Evolutionary conservation across 352 stramenopile species (phyloP).

Genomic region (Phytophthora colocasiae): DNA sequence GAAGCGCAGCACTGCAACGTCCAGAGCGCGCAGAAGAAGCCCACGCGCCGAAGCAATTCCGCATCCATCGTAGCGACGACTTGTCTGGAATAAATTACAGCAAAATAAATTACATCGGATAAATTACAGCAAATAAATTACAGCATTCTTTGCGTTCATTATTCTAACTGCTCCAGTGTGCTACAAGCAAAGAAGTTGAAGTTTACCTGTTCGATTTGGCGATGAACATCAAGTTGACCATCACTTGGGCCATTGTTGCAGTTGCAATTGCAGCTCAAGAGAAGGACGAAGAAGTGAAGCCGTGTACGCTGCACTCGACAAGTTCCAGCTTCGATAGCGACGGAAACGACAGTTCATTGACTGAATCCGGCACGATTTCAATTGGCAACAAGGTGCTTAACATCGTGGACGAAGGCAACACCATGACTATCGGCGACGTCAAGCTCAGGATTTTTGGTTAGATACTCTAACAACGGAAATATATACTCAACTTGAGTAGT

Average conservation of each 20-base stretch:
- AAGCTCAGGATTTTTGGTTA: slow-evolving; percentile 20
- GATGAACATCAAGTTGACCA: slow-evolving; percentile 3
- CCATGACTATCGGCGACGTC: slow-evolving; percentile 19
- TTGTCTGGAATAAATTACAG: background rate
- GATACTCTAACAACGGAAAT: background rate
- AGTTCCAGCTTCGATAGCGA: slow-evolving; percentile 3
- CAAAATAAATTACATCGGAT: too few species aligned
- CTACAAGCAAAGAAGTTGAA: background rate
- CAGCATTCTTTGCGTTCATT: background rate
- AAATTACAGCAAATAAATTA: too few species aligned
- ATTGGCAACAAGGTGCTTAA: slow-evolving; percentile 25
- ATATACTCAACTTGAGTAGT: background rate
- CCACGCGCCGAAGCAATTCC: slow-evolving; percentile 61
- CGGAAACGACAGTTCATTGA: background rate
- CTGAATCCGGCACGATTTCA: slow-evolving; percentile 23
- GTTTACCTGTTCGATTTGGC: background rate
- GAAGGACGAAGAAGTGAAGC: background rate
- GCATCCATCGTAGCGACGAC: slow-evolving; percentile 18
- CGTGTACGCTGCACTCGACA: slow-evolving; percentile 1
- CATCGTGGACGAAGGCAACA: slow-evolving; percentile 15
- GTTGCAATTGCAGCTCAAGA: slow-evolving; percentile 5
- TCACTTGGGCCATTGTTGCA: background rate
- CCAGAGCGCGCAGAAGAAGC: slow-evolving; percentile 86
- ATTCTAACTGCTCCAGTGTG: background rate
- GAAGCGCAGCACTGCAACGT: slow-evolving; percentile 80